phyloP scores from a whole-genome alignment of 345 rosid genomes.

The Euphorbia pulcherrima region DNA sequence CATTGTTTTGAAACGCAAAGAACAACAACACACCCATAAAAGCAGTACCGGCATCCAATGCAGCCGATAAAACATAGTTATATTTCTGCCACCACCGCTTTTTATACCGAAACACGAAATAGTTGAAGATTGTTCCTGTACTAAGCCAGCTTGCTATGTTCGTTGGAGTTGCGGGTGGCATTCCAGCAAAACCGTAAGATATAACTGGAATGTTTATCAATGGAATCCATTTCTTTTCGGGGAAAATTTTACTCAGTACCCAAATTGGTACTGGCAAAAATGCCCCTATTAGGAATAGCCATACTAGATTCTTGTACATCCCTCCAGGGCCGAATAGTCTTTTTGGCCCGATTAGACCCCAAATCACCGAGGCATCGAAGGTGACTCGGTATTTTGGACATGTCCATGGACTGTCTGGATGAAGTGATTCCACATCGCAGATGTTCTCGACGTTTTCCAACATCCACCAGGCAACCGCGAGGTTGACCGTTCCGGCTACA shows the following conservation, averaged over 20 bases:
- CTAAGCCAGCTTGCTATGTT: slow-evolving; percentile 95
- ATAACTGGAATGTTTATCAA: slow-evolving; percentile 92
- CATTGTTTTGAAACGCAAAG: slow-evolving; percentile 77
- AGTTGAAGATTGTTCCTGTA: slow-evolving; percentile 92
- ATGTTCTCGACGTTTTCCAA: slow-evolving; percentile 76
- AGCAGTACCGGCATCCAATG: slow-evolving; percentile 96
- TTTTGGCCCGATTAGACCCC: slow-evolving; percentile 91
- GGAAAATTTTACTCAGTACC: slow-evolving; percentile 77
- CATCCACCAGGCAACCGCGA: slow-evolving; percentile 99
- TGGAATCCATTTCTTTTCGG: slow-evolving; percentile 92
- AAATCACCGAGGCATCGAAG: slow-evolving; percentile 91
- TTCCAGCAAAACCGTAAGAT: slow-evolving; percentile 94
- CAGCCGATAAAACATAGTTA: slow-evolving; percentile 90
- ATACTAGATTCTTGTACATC: slow-evolving; percentile 80
- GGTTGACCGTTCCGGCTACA: slow-evolving; percentile 69
- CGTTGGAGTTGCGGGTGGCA: slow-evolving; percentile 99
- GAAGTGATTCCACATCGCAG: slow-evolving; percentile 59
- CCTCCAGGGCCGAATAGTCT: slow-evolving; percentile 92
- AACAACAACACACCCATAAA: slow-evolving; percentile 94
- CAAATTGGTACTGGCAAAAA: slow-evolving; percentile 88
- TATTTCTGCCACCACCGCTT: slow-evolving; percentile 99
- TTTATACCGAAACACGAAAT: slow-evolving; percentile 77
- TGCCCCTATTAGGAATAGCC: slow-evolving; percentile 94
- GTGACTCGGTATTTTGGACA: slow-evolving; percentile 98
- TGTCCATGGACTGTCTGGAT: slow-evolving; percentile 97